phyloP scores from a whole-genome alignment of 495 filamentous ascomycete species.

The Neurospora sp. region DNA sequence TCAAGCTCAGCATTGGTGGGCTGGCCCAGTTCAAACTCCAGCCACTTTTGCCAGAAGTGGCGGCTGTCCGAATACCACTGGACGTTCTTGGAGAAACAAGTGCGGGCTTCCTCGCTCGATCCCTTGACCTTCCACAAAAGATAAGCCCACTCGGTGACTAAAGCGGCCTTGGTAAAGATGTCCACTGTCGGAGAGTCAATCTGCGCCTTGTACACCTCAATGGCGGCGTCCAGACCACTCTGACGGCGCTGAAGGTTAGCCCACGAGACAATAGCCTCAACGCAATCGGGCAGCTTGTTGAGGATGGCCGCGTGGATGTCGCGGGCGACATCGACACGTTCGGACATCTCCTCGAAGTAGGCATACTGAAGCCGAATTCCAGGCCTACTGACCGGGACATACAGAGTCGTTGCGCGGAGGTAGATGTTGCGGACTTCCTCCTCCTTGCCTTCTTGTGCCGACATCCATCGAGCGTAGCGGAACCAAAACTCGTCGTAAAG shows the following conservation, averaged over 20 bases:
- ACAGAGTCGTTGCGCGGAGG: slow-evolving; percentile 73
- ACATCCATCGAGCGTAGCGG: slow-evolving; percentile 96
- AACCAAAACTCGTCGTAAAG: slow-evolving; percentile 98
- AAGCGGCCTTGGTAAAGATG: slow-evolving; percentile 71
- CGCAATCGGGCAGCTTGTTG: slow-evolving; percentile 51
- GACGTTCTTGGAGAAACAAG: slow-evolving; percentile 73
- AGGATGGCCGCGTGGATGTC: slow-evolving; percentile 80
- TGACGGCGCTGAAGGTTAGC: slow-evolving; percentile 84
- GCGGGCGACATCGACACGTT: slow-evolving; percentile 63
- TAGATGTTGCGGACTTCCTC: slow-evolving; percentile 94
- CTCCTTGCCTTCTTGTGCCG: slow-evolving; percentile 64
- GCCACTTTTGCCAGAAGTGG: slow-evolving; percentile 87
- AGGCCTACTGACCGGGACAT: slow-evolving; percentile 73
- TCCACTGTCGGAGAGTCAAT: slow-evolving; percentile 63
- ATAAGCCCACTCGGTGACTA: slow-evolving; percentile 83
- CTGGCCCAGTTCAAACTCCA: slow-evolving; percentile 84
- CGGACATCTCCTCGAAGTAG: slow-evolving; percentile 82
- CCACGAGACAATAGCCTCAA: slow-evolving; percentile 80
- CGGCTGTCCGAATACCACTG: slow-evolving; percentile 78
- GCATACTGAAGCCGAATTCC: slow-evolving; percentile 82
- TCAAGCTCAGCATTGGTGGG: slow-evolving; percentile 61
- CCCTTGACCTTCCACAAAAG: slow-evolving; percentile 89
- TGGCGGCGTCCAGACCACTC: slow-evolving; percentile 75
- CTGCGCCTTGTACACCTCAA: slow-evolving; percentile 71
- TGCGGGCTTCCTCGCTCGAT: slow-evolving; percentile 70